These are phyloP conservation scores for Botryosphaeria agaves DNA, from an alignment of 2,329 filamentous ascomycete species.

Conservation along the genomic window DNA sequence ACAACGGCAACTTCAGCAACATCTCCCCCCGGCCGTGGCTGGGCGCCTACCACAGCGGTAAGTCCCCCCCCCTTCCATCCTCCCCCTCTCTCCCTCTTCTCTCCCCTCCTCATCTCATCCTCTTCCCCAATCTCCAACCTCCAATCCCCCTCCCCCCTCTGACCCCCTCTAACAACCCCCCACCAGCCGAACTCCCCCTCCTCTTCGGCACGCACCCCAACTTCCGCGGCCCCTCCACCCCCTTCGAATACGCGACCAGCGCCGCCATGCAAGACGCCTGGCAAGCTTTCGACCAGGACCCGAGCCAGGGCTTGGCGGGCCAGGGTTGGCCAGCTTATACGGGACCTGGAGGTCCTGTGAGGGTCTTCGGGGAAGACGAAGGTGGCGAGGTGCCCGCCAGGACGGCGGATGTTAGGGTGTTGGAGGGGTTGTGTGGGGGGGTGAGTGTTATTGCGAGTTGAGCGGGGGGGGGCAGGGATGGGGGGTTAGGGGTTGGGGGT, in stretches of 20 bases:
- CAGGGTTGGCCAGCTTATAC: constrained; percentile 16
- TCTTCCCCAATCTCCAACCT: too few species aligned
- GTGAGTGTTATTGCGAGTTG: not conserved
- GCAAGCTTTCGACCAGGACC: constrained; percentile 18
- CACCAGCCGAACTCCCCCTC: constrained; percentile 15
- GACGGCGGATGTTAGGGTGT: constrained; percentile 5
- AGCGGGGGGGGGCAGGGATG: too few species aligned
- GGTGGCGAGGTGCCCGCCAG: constrained; percentile 7
- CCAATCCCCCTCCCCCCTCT: too few species aligned
- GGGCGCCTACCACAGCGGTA: constrained; percentile 15
- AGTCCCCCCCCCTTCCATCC: not conserved
- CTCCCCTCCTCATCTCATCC: not conserved
- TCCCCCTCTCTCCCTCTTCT: too few species aligned
- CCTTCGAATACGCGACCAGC: constrained; percentile 14
- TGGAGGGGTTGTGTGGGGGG: constrained; percentile 9
- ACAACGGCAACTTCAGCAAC: constrained; percentile 18
- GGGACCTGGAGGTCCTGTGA: constrained; percentile 4
- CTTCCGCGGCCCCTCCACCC: constrained; percentile 10
- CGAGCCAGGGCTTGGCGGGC: constrained; percentile 11
- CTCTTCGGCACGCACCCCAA: constrained; percentile 18
- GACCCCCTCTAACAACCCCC: too few species aligned
- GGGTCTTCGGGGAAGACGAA: constrained; percentile 8
- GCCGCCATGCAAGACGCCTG: constrained; percentile 19
- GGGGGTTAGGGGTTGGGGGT: too few species aligned
- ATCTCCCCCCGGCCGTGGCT: constrained; percentile 11